phyloP scores from a whole-genome alignment of 164 flowering plant genomes.

The Piper longum region DNA sequence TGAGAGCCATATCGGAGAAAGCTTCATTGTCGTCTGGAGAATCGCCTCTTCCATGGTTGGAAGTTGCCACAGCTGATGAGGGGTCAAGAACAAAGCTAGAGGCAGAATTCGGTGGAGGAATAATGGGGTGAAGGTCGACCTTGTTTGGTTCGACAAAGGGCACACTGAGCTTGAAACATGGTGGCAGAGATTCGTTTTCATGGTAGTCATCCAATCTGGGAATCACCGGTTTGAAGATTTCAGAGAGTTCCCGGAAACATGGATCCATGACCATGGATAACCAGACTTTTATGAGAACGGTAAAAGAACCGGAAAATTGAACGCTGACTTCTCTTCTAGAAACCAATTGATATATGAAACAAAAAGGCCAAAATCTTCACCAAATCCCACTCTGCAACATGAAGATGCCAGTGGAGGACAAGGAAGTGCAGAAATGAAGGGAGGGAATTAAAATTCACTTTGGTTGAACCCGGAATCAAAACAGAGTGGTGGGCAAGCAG shows the following conservation, averaged over 20 bases:
- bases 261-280: slow-evolving; percentile 36
- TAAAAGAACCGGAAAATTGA: no score
- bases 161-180: slow-evolving; percentile 5
- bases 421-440: background rate
- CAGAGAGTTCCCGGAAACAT: slow-evolving; percentile 10
- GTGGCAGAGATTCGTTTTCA: slow-evolving; percentile 8
- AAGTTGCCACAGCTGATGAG: slow-evolving; percentile 2
- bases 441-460: background rate
- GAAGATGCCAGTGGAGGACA: background rate
- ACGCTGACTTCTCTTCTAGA: background rate
- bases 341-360: background rate
- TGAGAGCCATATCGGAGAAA: slow-evolving; percentile 57
- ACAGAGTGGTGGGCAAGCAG: background rate
- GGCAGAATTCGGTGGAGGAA: slow-evolving; percentile 7
- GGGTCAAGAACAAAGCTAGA: slow-evolving; percentile 1
- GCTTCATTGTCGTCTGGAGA: slow-evolving; percentile 46
- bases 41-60: slow-evolving; percentile 33
- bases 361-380: no score
- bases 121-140: slow-evolving; percentile 8
- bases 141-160: slow-evolving; percentile 11
- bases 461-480: background rate
- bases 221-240: slow-evolving; percentile 13
- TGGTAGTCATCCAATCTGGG: slow-evolving; percentile 10
- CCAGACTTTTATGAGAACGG: background rate
- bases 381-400: no score